Evolutionary conservation across 2,329 filamentous ascomycete genomes (phyloP), one percentile per base, ranked within the genome.

Genomic region (Paraconiothyrium brasiliense): DNA sequence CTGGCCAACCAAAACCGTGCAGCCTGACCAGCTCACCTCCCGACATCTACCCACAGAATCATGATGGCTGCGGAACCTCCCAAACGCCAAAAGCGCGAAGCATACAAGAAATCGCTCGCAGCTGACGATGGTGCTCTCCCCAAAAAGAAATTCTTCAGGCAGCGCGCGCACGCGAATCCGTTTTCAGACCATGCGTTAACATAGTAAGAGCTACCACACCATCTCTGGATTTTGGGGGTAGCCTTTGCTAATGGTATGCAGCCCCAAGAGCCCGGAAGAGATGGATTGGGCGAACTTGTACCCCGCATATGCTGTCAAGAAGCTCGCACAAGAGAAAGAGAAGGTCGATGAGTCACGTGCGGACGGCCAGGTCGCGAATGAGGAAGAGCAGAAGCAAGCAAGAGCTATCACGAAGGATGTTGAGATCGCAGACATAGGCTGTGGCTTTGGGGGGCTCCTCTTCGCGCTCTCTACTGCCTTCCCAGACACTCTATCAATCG

Each of bases 101-200:
- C 83, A 51, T 81, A 82, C 66, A 79, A 78, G 44, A 75, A 76
- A 50, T 69, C 72, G 2, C 69, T 79, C 14, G 68, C 65, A 30
- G 74, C 74, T 57, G 71, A 74, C 13, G 77, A 79, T 64, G 80
- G 87, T 8, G 85, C 88, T 71, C 81, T 97, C 71, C 95, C 95
- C 10, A 90, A 92, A 80, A 99, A 99, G 85, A 94, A 92, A 82
- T 97, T 95, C 82, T 99, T 97, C 79, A 89, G 95, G 59, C 95
- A 99, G 80, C 88, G 95, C 78, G 95, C 95, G 41, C 95, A 99
- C 82, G 95, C 95, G 65, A 99, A 99, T 82, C 94, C 94, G 7
- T 99, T 99, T 81, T 97, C 94, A 2, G 95, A 99, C 74, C 95
- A 99, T 83, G 84, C 87, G 60, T 84, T 99, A 76, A 85, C 86